Percentiles rank a stretch among this genome's conserved stretches.
These are phyloP conservation scores for Arthroderma sp. DNA, from an alignment of 2,329 filamentous ascomycete genomes.

Conservation along the genomic window DNA sequence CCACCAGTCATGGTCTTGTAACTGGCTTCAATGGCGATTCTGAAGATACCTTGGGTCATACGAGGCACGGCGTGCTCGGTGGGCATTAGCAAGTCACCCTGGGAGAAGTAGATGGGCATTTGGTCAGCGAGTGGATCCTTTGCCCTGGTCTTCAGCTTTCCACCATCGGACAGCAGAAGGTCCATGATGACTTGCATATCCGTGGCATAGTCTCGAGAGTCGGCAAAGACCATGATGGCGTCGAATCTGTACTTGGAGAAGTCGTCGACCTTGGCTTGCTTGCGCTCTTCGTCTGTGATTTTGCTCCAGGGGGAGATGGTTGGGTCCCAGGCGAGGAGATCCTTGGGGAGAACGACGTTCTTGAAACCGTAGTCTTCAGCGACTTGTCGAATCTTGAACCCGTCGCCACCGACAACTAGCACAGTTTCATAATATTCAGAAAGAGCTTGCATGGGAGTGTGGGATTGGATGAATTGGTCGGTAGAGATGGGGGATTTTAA, in stretches of 20 bases:
- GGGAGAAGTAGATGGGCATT: constrained; percentile 63
- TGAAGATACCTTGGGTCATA: constrained; percentile 64
- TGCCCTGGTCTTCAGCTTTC: constrained; percentile 50
- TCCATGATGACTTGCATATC: constrained; percentile 69
- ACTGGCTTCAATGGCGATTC: constrained; percentile 59
- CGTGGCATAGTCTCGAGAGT: constrained; percentile 60
- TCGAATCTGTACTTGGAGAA: constrained; percentile 60
- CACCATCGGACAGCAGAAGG: constrained; percentile 54
- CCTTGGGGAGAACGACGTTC: constrained; percentile 59
- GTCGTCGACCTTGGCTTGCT: constrained; percentile 54
- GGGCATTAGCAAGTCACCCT: constrained; percentile 52
- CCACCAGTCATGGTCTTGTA: constrained; percentile 49
- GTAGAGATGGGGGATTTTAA: constrained; percentile 51
- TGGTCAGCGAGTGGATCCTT: constrained; percentile 52
- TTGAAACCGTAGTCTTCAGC: constrained; percentile 63
- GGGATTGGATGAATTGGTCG: constrained; percentile 65
- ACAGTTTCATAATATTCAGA: constrained; percentile 66
- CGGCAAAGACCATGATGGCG: constrained; percentile 62
- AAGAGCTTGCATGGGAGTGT: constrained; percentile 64
- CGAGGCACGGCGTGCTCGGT: constrained; percentile 50
- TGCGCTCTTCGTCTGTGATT: constrained; percentile 55
- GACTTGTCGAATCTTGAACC: constrained; percentile 59
- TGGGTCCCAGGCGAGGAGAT: constrained; percentile 57
- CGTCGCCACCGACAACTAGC: constrained; percentile 61
- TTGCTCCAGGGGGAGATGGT: constrained; percentile 56